Conservation (phyloP, 768 basidiomycete species). For the Auricularia auricula-judae region DNA sequence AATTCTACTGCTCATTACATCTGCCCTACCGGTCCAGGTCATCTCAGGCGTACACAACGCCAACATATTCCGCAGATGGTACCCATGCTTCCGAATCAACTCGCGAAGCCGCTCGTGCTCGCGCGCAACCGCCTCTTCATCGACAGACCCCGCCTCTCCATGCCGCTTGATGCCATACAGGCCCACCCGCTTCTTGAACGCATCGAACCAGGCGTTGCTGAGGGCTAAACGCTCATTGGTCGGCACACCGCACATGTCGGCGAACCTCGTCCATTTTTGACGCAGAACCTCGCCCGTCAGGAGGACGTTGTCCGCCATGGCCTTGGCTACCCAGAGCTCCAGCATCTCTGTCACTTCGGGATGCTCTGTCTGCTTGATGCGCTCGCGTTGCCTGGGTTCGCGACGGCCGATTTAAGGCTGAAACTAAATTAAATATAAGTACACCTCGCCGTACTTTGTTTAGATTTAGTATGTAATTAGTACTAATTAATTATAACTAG, state of each 20-base stretch:
- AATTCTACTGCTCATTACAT: no score
- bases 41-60: no score
- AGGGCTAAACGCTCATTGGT: constrained; percentile 21
- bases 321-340: constrained; percentile 26
- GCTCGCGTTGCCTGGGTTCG: constrained; percentile 6
- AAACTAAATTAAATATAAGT: no score
- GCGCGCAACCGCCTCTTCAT: neutral
- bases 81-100: neutral
- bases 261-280: constrained; percentile 26
- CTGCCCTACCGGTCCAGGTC: no score
- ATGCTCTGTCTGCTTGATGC: constrained; percentile 18
- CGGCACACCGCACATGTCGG: constrained; percentile 20
- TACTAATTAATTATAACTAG: no score
- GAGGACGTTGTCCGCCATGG: constrained; percentile 19
- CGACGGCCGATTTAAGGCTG: no score
- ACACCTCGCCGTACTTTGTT: no score
- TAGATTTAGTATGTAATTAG: no score
- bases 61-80: no score
- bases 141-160: neutral
- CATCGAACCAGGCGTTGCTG: constrained; percentile 22
- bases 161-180: neutral
- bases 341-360: constrained; percentile 26
- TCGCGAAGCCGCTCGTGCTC: neutral
- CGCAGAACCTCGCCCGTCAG: constrained; percentile 25
- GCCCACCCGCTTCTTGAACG: neutral